Base-by-base conservation (phyloP, 805 yeast genomes). In the Suhomyces kilbournensis region DNA sequence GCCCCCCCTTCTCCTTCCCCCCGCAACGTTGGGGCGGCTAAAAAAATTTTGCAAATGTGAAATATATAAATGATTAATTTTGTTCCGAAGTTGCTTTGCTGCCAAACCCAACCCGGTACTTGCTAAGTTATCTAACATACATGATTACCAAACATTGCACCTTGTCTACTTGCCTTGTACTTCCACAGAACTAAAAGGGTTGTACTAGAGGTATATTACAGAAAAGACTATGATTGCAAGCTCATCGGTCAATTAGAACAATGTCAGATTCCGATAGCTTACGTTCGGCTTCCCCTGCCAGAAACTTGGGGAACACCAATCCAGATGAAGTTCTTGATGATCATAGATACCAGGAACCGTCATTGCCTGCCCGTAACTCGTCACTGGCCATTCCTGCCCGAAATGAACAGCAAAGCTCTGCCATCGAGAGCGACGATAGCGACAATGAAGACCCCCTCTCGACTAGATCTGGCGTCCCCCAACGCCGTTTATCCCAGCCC, bases 251-350 rank as follows among this genome's bases (percentile, higher is more conserved):
- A 25, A 34, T 32, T 14, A 40, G 42, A 26, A 32, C 38, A 43
- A 74, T 74, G 78, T 74, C 77, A 45, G 78, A 74, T 60, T 60
- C 67, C 44, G 78, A 73, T 59, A 69, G 74, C 56, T 68, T 59
- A 61, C 64, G 59, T 54, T 64, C 68, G 26, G 62, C 59, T 20
- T 62, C 70, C n/a, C 61, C 69, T 15, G 40, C 59, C 47, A 62
- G 62, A 55, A 61, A 60, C 26, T 50, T 63, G 47, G 58, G 53
- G 20, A 58, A 48, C 52, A 56, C 56, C 56, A 62, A 54, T 46
- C 63, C 66, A 28, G 76, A 71, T 50, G 71, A 70, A 44, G 66
- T 67, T 15, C 63, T 74, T 52, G 66, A 72, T 50, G 78, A 74
- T 60, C 78, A 74, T 58, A 61, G 78, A 47, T 52, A 74, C 57